phyloP scores from a whole-genome alignment of 495 filamentous ascomycete species.

The Aspergillus hancockii region DNA sequence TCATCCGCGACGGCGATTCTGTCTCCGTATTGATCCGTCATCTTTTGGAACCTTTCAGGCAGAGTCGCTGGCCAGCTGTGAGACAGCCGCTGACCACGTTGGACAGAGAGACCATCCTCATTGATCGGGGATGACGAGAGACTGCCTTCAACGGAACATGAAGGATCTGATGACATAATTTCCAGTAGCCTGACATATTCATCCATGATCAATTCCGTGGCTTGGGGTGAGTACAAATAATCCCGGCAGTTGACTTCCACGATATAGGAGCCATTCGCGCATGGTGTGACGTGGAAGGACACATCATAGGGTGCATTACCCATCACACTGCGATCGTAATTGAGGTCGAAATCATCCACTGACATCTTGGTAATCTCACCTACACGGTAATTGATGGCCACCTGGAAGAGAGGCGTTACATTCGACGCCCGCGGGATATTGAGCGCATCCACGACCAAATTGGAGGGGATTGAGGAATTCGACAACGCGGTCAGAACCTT shows the following conservation, averaged over 20 bases:
- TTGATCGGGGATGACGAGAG: background rate
- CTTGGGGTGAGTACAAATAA: conserved; percentile 2
- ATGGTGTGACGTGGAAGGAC: conserved; percentile 4
- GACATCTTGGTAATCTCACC: conserved; percentile 6
- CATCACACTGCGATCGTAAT: conserved; percentile 1
- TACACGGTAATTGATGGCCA: conserved; percentile 31
- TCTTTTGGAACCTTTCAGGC: conserved; percentile 30
- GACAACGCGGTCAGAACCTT: conserved; percentile 19
- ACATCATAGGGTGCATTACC: conserved; percentile 11
- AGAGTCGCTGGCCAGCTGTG: conserved; percentile 38
- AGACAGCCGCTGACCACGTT: background rate
- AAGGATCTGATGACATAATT: background rate
- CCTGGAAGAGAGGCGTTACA: conserved; percentile 30
- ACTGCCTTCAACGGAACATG: background rate
- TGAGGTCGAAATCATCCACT: conserved; percentile 3
- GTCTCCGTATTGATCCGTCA: conserved; percentile 7
- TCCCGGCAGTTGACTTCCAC: conserved; percentile 5
- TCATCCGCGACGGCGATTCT: conserved; percentile 22
- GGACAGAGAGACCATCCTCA: background rate
- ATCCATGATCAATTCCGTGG: background rate
- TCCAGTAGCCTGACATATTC: background rate
- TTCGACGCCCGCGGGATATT: conserved; percentile 15
- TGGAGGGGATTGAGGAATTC: conserved; percentile 27
- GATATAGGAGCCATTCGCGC: conserved; percentile 1
- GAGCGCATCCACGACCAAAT: conserved; percentile 27